Evolutionary conservation across 768 basidiomycete species (phyloP).

Genomic region (Collybia nuda): DNA sequence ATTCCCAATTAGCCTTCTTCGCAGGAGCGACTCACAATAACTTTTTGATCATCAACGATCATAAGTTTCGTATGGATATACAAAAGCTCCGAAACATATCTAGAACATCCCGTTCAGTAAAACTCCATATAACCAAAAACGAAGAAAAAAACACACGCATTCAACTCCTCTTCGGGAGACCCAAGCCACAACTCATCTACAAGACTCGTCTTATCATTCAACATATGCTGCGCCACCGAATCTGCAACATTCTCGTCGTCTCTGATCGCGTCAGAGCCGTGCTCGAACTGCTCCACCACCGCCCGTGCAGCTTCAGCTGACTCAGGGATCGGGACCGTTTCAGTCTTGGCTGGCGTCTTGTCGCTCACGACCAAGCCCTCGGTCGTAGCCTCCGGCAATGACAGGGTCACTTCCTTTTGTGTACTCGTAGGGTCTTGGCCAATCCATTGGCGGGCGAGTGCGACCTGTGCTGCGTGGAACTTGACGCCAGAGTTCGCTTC

Average conservation of each 20-base stretch:
- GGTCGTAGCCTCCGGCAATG: slow-evolving; percentile 47
- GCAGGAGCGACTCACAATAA: slow-evolving; percentile 61
- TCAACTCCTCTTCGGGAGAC: slow-evolving; percentile 76
- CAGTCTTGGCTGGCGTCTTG: slow-evolving; percentile 49
- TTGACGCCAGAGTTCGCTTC: slow-evolving; percentile 74
- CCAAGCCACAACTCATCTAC: slow-evolving; percentile 86
- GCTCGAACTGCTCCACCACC: slow-evolving; percentile 55
- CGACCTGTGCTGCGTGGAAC: slow-evolving; percentile 86
- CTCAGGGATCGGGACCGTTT: slow-evolving; percentile 67
- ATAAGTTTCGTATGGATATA: slow-evolving; percentile 91
- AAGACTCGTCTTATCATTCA: slow-evolving; percentile 61
- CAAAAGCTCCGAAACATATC: slow-evolving; percentile 77
- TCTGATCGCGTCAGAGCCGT: slow-evolving; percentile 53
- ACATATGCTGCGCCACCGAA: slow-evolving; percentile 78
- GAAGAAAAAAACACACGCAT: slow-evolving; percentile 53
- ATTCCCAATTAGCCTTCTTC: no score
- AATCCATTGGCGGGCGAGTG: slow-evolving; percentile 76
- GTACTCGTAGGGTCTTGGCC: slow-evolving; percentile 41
- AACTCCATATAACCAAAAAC: not conserved
- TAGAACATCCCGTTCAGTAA: slow-evolving; percentile 21
- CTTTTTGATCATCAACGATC: slow-evolving; percentile 90
- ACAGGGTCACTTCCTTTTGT: slow-evolving; percentile 58
- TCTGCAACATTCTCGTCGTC: slow-evolving; percentile 68
- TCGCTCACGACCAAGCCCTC: slow-evolving; percentile 52
- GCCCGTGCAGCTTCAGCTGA: slow-evolving; percentile 54